Evolutionary conservation across 768 basidiomycete genomes (phyloP).

Genomic region (Chlorophyllum brunneum): DNA sequence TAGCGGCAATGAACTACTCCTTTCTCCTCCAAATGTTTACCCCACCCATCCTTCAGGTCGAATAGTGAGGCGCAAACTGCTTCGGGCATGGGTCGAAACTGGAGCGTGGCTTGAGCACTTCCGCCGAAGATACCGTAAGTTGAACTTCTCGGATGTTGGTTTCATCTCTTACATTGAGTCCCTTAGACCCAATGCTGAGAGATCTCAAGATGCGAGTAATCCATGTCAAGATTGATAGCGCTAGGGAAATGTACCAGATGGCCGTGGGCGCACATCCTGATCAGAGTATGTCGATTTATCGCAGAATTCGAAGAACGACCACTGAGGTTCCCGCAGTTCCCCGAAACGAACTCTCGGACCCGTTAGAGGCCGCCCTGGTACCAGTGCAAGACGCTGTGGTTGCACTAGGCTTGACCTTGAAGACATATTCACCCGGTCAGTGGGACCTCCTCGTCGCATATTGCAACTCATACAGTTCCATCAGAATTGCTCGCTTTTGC

Average conservation of each 20-base stretch:
- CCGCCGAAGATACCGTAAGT: slow-evolving; percentile 41
- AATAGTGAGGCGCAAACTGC: slow-evolving; percentile 53
- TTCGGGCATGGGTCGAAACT: slow-evolving; percentile 80
- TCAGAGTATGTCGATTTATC: slow-evolving; percentile 50
- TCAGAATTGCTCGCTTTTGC: slow-evolving; percentile 74
- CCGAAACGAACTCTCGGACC: slow-evolving; percentile 44
- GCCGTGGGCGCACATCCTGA: slow-evolving; percentile 75
- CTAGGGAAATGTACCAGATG: slow-evolving; percentile 66
- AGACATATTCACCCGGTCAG: slow-evolving; percentile 62
- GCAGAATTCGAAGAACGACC: background rate
- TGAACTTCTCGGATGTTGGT: background rate
- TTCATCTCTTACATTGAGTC: background rate
- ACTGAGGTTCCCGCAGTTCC: slow-evolving; percentile 35
- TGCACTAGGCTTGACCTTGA: slow-evolving; percentile 62
- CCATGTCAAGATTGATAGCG: slow-evolving; percentile 53
- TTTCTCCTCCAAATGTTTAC: slow-evolving; percentile 57
- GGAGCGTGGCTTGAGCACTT: slow-evolving; percentile 64
- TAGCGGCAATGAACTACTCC: slow-evolving; percentile 35
- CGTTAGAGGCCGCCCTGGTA: slow-evolving; percentile 34
- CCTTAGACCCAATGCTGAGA: slow-evolving; percentile 42
- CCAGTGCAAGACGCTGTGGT: slow-evolving; percentile 38
- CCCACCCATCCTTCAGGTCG: slow-evolving; percentile 39
- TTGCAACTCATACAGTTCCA: background rate
- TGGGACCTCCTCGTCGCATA: slow-evolving; percentile 1
- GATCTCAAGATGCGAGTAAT: slow-evolving; percentile 35